A percentile compares a stretch with the other conserved stretches of the same genome.
These are phyloP conservation scores for Phylloporus sp. DNA, from an alignment of 1,284 basidiomycete species.

Conservation along the genomic window DNA sequence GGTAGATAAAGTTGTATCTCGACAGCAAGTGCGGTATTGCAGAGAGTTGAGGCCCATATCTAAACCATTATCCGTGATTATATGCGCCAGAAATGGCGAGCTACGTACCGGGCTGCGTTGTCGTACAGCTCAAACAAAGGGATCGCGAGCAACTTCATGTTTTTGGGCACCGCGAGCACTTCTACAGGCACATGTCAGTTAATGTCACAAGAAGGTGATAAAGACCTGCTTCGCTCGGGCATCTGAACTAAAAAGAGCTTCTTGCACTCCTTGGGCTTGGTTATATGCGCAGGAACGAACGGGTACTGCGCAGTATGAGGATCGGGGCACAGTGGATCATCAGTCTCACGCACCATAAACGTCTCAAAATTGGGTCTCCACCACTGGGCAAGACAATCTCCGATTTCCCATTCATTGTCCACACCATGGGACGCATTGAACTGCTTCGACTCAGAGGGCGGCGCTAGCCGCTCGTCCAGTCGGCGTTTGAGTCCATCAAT, in stretches of 20 bases:
- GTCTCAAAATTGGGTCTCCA: constrained; percentile 98
- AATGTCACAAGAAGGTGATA: not conserved
- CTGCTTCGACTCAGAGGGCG: constrained; percentile 68
- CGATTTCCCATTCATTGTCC: constrained; percentile 94
- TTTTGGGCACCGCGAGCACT: constrained; percentile 94
- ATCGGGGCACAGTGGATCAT: not conserved
- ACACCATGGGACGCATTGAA: constrained; percentile 77
- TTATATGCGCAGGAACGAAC: constrained; percentile 95
- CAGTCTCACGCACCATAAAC: constrained; percentile 83
- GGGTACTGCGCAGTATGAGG: constrained; percentile 75
- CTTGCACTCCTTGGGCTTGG: constrained; percentile 98
- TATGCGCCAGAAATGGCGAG: not conserved
- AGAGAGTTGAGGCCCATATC: constrained; percentile 81
- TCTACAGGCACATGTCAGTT: constrained; percentile 58
- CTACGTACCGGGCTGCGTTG: constrained; percentile 83
- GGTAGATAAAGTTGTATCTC: constrained; percentile 82
- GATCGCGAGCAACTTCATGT: constrained; percentile 97
- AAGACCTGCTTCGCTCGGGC: constrained; percentile 85
- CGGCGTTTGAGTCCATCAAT: constrained; percentile 87
- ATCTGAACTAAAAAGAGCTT: constrained; percentile 95
- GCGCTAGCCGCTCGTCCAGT: constrained; percentile 89
- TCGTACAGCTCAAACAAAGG: constrained; percentile 98
- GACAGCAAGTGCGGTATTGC: constrained; percentile 95
- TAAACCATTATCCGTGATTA: constrained; percentile 6
- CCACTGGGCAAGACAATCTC: constrained; percentile 95